phyloP scores from a whole-genome alignment of 2,329 filamentous ascomycete species.

The Paecilomyces niveus region DNA sequence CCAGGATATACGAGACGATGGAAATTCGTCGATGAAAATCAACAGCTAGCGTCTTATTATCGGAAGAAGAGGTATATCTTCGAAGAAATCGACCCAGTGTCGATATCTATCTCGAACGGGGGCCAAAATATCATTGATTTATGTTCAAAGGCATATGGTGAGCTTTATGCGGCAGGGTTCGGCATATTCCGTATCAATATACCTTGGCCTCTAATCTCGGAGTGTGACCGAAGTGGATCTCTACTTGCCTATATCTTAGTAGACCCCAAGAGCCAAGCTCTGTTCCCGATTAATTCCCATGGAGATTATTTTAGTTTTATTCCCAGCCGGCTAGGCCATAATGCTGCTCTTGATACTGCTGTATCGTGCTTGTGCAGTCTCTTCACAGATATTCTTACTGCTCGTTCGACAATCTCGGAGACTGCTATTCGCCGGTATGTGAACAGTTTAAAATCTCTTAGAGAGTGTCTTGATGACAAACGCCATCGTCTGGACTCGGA shows the following conservation, averaged over 20 bases:
- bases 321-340: constrained; percentile 1
- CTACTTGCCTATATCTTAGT: background rate
- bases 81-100: background rate
- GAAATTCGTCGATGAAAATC: constrained; percentile 3
- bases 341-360: constrained; percentile 1
- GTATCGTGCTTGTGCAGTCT: constrained; percentile 1
- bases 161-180: background rate
- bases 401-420: background rate
- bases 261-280: background rate
- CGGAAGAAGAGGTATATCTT: constrained; percentile 3
- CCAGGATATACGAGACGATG: constrained; percentile 1
- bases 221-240: background rate
- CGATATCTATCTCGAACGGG: background rate
- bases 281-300: constrained; percentile 3
- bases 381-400: background rate
- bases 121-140: background rate
- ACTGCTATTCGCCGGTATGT: background rate
- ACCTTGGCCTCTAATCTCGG: background rate
- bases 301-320: constrained; percentile 3
- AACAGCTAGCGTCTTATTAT: constrained; percentile 1
- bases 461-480: background rate
- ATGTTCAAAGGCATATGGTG: background rate
- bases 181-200: background rate
- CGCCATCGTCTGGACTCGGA: constrained; percentile 3
- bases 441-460: constrained; percentile 1